Evolutionary conservation across 148 eudicot species (phyloP).

Genomic region (Rhododendron ovatum): DNA sequence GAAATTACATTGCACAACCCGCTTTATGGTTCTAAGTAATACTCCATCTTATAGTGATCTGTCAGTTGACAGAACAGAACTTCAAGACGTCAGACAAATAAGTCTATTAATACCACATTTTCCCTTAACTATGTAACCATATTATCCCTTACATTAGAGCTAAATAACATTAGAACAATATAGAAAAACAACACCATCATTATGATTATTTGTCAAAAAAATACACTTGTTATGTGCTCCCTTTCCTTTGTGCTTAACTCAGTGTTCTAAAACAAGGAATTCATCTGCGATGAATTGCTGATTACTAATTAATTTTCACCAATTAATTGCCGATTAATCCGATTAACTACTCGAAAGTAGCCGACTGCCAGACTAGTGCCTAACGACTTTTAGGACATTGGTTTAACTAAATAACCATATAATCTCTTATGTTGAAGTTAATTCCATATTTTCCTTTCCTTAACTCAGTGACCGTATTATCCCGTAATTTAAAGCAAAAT

Average conservation of each 20-base stretch:
- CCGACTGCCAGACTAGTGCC: too few species aligned
- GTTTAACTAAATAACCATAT: background rate
- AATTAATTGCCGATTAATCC: too few species aligned
- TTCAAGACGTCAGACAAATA: background rate
- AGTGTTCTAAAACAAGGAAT: too few species aligned
- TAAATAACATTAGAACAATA: background rate
- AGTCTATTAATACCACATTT: background rate
- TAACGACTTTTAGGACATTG: too few species aligned
- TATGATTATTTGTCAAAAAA: background rate
- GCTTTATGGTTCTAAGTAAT: background rate
- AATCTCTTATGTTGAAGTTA: background rate
- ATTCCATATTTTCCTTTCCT: too few species aligned
- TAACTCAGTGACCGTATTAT: too few species aligned
- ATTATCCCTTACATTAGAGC: background rate
- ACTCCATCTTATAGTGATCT: background rate
- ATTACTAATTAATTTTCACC: too few species aligned
- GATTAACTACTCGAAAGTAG: too few species aligned
- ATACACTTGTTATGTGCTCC: background rate
- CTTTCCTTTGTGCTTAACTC: background rate
- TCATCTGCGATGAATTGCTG: too few species aligned
- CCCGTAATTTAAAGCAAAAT: too few species aligned
- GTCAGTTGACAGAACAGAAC: background rate
- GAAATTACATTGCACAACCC: background rate
- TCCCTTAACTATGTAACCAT: background rate
- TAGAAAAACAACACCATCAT: background rate